phyloP scores from a whole-genome alignment of 2,329 filamentous ascomycete genomes.

The Periconia sp. region DNA sequence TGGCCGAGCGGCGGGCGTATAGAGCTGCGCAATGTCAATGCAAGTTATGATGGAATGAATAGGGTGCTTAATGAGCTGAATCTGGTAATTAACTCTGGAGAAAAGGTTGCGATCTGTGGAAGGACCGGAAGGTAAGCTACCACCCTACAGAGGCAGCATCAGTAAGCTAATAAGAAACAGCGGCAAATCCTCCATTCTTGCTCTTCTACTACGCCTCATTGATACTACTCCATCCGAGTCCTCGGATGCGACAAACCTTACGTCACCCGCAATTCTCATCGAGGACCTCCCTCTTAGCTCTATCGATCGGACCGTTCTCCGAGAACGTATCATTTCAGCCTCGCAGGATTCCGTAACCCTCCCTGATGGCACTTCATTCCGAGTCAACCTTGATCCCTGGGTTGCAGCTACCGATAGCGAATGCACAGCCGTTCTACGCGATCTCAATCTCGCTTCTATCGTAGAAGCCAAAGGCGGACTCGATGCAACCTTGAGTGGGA shows the following conservation, averaged over 20 bases:
- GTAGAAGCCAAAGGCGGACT: slow-evolving; percentile 31
- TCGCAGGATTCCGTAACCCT: slow-evolving; percentile 59
- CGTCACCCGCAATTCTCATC: slow-evolving; percentile 9
- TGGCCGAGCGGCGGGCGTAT: slow-evolving; percentile 42
- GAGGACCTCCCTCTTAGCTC: slow-evolving; percentile 10
- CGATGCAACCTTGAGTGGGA: slow-evolving; percentile 9
- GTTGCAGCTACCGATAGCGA: slow-evolving; percentile 35
- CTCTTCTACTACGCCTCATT: slow-evolving; percentile 17
- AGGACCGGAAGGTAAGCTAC: too few relatives aligned
- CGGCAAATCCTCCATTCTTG: slow-evolving; percentile 29
- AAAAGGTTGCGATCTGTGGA: slow-evolving; percentile 57
- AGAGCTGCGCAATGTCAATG: slow-evolving; percentile 44
- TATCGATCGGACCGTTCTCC: slow-evolving; percentile 13
- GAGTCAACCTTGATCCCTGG: slow-evolving; percentile 53
- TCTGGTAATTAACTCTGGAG: slow-evolving; percentile 51
- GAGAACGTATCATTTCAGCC: slow-evolving; percentile 46
- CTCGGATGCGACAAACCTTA: not conserved
- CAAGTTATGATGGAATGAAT: slow-evolving; percentile 24
- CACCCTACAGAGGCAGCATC: too few relatives aligned
- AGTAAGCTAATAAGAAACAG: too few relatives aligned
- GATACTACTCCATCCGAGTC: too few relatives aligned
- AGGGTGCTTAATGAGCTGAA: slow-evolving; percentile 36
- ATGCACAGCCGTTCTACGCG: slow-evolving; percentile 46
- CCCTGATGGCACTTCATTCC: slow-evolving; percentile 46
- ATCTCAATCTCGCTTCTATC: slow-evolving; percentile 48